A percentile compares a stretch with the other conserved stretches of the same genome.
Evolutionary conservation across 2,329 filamentous ascomycete genomes (phyloP).

Genomic region (Xylaria sp.): DNA sequence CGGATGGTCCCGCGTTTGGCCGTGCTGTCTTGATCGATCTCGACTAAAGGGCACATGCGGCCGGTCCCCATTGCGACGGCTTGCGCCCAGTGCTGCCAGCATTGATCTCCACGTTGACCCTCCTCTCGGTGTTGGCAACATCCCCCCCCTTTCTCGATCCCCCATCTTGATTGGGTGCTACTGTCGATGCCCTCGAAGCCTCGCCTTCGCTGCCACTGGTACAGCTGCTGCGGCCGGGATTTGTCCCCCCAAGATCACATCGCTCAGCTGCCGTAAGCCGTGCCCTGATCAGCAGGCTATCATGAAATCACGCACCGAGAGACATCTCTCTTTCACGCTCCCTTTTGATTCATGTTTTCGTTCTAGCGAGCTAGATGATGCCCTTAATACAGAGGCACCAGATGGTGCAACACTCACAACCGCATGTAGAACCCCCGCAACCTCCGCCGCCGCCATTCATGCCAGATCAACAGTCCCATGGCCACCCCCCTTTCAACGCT

Average conservation of each 20-base stretch:
- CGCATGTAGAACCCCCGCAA: conserved; percentile 25
- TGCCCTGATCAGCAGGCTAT: conserved; percentile 41
- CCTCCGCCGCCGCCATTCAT: conserved; percentile 19
- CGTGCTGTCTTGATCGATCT: not conserved
- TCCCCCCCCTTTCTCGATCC: not conserved
- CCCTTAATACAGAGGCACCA: conserved; percentile 49
- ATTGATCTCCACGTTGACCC: not conserved
- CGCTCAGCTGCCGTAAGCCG: conserved; percentile 34
- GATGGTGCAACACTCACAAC: conserved; percentile 41
- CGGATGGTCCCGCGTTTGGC: not conserved
- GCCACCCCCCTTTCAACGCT: conserved; percentile 18
- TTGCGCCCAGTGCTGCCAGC: not conserved
- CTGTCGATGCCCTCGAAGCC: conserved; percentile 8
- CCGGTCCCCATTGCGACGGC: not conserved
- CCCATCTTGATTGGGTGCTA: conserved; percentile 3
- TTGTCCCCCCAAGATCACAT: conserved; percentile 37
- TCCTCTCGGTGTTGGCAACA: not conserved
- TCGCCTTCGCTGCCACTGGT: conserved; percentile 5
- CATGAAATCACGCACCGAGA: conserved; percentile 32
- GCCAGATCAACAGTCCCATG: conserved; percentile 17
- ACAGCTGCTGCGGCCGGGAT: conserved; percentile 16
- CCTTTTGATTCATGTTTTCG: conserved; percentile 20
- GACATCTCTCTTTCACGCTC: conserved; percentile 28
- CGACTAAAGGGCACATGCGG: not conserved
- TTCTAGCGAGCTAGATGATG: conserved; percentile 37